phyloP scores from a whole-genome alignment of 2,329 filamentous ascomycete genomes.

The Gaeumannomyces tritici region DNA sequence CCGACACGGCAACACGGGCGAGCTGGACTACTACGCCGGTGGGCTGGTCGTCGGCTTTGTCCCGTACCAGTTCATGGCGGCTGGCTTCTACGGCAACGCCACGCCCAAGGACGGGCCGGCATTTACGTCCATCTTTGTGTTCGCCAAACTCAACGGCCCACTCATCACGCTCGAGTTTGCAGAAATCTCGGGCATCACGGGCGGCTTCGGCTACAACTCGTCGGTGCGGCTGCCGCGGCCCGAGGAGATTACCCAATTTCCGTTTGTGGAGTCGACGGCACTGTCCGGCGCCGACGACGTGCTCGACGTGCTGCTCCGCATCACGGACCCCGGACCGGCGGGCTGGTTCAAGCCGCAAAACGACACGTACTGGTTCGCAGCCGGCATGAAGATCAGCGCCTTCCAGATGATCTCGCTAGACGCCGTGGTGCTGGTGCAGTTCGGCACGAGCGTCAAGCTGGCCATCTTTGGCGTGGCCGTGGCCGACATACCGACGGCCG shows the following conservation, averaged over 20 bases:
- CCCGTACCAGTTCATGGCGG: slow-evolving; percentile 26
- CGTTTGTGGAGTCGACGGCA: slow-evolving; percentile 15
- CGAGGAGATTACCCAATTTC: slow-evolving; percentile 18
- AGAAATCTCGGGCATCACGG: slow-evolving; percentile 21
- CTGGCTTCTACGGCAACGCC: slow-evolving; percentile 25
- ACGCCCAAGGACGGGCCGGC: slow-evolving; percentile 6
- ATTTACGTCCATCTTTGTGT: slow-evolving; percentile 25
- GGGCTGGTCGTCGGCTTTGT: slow-evolving; percentile 23
- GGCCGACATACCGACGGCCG: slow-evolving; percentile 18
- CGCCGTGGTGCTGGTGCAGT: slow-evolving; percentile 24
- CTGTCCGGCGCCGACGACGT: not conserved
- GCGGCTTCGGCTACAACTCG: slow-evolving; percentile 31
- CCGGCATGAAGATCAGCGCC: slow-evolving; percentile 24
- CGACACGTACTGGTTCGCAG: slow-evolving; percentile 24
- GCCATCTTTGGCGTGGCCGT: slow-evolving; percentile 22
- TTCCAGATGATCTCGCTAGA: slow-evolving; percentile 25
- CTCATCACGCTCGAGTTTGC: slow-evolving; percentile 26
- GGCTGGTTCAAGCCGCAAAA: slow-evolving; percentile 22
- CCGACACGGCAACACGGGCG: slow-evolving; percentile 13
- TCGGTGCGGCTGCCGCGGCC: slow-evolving; percentile 19
- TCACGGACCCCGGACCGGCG: slow-evolving; percentile 8
- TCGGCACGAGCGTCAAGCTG: slow-evolving; percentile 18
- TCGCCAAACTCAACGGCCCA: slow-evolving; percentile 25
- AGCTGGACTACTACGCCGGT: slow-evolving; percentile 23
- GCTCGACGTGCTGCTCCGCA: slow-evolving; percentile 8